Evolutionary conservation across 116 monocot genomes (phyloP).

Genomic region (Posidonia oceanica): DNA sequence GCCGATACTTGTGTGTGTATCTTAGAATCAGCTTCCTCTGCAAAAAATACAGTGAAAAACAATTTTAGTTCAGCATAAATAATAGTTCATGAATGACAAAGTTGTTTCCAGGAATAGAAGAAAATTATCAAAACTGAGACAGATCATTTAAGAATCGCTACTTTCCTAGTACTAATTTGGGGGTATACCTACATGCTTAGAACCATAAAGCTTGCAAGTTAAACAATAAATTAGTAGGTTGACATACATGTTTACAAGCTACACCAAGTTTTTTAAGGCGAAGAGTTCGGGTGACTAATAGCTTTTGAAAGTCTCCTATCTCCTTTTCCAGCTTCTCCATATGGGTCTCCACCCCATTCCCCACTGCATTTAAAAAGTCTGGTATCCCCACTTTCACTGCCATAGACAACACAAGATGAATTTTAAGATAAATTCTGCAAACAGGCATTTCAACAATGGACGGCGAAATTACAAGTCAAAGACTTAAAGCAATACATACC

Average conservation of each 20-base stretch:
- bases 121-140: neutral
- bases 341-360: constrained; percentile 73
- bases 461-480: neutral
- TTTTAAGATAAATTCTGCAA: neutral
- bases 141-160: neutral
- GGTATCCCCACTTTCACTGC: constrained; percentile 83
- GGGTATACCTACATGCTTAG: no score
- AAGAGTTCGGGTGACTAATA: constrained; percentile 75
- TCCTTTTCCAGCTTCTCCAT: constrained; percentile 72
- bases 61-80: no score
- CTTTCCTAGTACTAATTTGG: no score
- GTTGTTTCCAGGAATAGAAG: no score
- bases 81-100: no score
- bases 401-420: neutral
- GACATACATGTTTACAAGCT: constrained; percentile 75
- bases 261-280: constrained; percentile 84
- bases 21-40: constrained; percentile 24
- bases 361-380: constrained; percentile 72
- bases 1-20: constrained; percentile 21
- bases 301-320: constrained; percentile 70
- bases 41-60: neutral
- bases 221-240: no score
- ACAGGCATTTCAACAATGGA: neutral
- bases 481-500: neutral
- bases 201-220: no score